A percentile compares a stretch with the other conserved stretches of the same genome.
phyloP scores from a whole-genome alignment of 805 yeast genomes.

The Martiniozyma abietophila region DNA sequence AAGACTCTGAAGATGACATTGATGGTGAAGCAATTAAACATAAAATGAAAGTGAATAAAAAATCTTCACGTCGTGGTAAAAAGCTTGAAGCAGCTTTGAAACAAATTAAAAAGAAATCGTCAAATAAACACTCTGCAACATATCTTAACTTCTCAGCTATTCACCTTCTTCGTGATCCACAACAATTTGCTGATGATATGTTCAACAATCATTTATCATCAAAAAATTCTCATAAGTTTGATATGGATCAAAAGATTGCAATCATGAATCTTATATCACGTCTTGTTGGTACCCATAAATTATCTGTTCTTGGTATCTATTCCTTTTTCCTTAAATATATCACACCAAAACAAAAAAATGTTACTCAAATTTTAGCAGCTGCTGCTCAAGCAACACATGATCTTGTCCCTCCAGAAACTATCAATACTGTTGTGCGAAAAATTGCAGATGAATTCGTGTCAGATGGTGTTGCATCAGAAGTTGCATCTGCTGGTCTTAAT shows the following conservation, averaged over 20 bases:
- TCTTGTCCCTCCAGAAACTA: constrained; percentile 90
- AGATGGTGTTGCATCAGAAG: constrained; percentile 97
- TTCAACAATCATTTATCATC: constrained; percentile 65
- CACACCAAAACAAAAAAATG: constrained; percentile 90
- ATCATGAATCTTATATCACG: constrained; percentile 84
- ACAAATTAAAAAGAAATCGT: constrained; percentile 53
- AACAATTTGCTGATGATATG: constrained; percentile 87
- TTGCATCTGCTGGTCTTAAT: constrained; percentile 95
- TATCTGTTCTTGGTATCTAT: constrained; percentile 82
- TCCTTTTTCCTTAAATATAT: constrained; percentile 81
- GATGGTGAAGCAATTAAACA: constrained; percentile 72
- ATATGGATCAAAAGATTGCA: constrained; percentile 80
- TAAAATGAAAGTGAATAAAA: constrained; percentile 75
- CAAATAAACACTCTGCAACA: constrained; percentile 47
- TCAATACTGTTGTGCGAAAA: constrained; percentile 72
- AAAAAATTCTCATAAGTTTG: constrained; percentile 60
- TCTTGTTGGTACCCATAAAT: constrained; percentile 87
- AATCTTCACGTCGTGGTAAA: constrained; percentile 68
- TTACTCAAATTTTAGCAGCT: constrained; percentile 94
- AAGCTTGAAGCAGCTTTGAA: constrained; percentile 70
- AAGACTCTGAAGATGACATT: constrained; percentile 57
- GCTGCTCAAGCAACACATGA: constrained; percentile 96
- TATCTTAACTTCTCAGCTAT: constrained; percentile 90
- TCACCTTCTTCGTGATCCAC: constrained; percentile 92
- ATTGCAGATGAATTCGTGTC: constrained; percentile 96